Conservation (phyloP, 2,329 filamentous ascomycete species). For the Xylaria sp. region DNA sequence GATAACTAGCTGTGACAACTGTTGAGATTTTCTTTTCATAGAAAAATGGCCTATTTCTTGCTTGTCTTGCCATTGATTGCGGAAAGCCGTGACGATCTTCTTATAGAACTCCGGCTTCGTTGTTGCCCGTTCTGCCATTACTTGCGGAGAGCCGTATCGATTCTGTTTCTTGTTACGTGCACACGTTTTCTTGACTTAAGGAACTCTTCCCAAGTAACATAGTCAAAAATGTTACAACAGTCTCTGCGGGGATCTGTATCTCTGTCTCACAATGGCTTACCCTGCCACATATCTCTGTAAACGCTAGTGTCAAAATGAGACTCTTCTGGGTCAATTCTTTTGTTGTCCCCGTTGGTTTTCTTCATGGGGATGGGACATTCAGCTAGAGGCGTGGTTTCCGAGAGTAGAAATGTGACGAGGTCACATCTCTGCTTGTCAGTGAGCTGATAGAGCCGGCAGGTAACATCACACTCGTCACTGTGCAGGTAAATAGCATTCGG, state of each 20-base stretch:
- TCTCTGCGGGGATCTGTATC: not conserved
- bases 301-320: slow-evolving; percentile 41
- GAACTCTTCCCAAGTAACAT: too few species aligned
- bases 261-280: not conserved
- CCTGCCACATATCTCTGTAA: slow-evolving; percentile 48
- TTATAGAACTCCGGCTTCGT: too few species aligned
- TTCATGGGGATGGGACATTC: not conserved
- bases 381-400: not conserved
- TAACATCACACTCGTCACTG: not conserved
- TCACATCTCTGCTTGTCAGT: slow-evolving; percentile 37
- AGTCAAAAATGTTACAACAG: too few species aligned
- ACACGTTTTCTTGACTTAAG: too few species aligned
- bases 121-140: too few species aligned
- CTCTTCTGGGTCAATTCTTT: slow-evolving; percentile 45
- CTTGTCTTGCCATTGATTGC: too few species aligned
- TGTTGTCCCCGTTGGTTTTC: not conserved
- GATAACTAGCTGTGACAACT: too few species aligned
- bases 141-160: too few species aligned
- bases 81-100: too few species aligned
- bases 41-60: too few species aligned
- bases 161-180: too few species aligned
- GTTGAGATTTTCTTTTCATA: too few species aligned
- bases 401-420: slow-evolving; percentile 36
- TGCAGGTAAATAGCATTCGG: not conserved
- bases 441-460: slow-evolving; percentile 41